Base-by-base conservation (phyloP, 345 rosid genomes). In the Stellera chamaejasme region DNA sequence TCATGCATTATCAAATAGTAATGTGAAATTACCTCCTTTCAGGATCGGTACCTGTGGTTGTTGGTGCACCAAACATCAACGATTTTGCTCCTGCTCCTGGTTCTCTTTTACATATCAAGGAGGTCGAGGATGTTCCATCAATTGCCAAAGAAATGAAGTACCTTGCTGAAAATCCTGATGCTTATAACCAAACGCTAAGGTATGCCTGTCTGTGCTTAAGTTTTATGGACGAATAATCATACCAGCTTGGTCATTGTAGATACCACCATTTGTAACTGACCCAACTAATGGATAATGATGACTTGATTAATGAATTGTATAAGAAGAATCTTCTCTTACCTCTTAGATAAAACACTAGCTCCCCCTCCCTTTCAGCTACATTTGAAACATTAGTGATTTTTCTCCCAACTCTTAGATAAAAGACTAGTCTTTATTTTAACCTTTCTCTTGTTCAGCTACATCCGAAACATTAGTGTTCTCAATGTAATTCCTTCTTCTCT, bases 31-130 rank as follows among this genome's bases (percentile, higher is more conserved):
- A 8, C 39, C 39, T 32, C 5, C 39, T 2, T 32, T 32, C 39
- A 89, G 97, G 97, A 65, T 68, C 94, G 0, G 63, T 89, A 16
- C 97, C 97, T 3, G 85, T 89, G 60, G 92, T 86, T 59, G 73
- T 86, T 55, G 97, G 97, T 62, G 79, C 92, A 58, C 97, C 95
- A 43, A 89, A 86, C 60, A 86, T 86, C 48, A 71, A 75, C 68
- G 97, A 89, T 10, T 89, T 77, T 72, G 81, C 95, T 27, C 97
- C 97, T 55, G 52, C 78, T 59, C 69, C 51, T 8, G 75, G 71
- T 48, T 78, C 95, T 15, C 11, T 82, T 62, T 67, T 89, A 39
- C 92, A 82, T 66, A 86, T 89, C 49, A 81, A 79, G 69, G 57
- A 43, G 63, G 36, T 78, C 56, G 70, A 66, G 62, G 87, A 83